phyloP scores from a whole-genome alignment of 805 yeast species.

The Starmerella geochares region DNA sequence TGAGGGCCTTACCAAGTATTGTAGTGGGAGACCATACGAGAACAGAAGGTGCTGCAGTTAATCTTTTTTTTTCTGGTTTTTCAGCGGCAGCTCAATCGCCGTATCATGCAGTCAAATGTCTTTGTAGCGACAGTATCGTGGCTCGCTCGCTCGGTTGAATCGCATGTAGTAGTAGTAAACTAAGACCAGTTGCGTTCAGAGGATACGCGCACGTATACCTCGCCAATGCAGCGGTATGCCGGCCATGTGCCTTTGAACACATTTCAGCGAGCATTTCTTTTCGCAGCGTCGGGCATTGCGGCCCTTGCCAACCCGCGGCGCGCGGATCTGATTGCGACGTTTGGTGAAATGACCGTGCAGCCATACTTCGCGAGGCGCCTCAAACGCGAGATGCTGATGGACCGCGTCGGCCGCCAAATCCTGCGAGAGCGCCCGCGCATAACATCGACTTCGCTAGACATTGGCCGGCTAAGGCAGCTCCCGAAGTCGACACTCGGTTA shows the following conservation, averaged over 20 bases:
- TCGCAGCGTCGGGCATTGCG: slow-evolving; percentile 65
- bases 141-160: too few relatives aligned
- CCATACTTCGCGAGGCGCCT: slow-evolving; percentile 53
- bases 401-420: slow-evolving; percentile 65
- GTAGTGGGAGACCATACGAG: slow-evolving; percentile 8
- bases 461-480: slow-evolving; percentile 46
- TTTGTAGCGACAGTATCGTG: too few relatives aligned
- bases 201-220: too few relatives aligned
- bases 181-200: too few relatives aligned
- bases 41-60: slow-evolving; percentile 8
- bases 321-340: slow-evolving; percentile 35
- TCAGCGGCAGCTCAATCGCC: not conserved
- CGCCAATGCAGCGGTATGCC: slow-evolving; percentile 21
- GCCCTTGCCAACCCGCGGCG: slow-evolving; percentile 42
- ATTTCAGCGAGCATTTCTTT: slow-evolving; percentile 54
- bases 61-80: not conserved
- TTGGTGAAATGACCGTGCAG: slow-evolving; percentile 82
- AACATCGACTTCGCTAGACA: slow-evolving; percentile 57
- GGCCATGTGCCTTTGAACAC: slow-evolving; percentile 49
- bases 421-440: slow-evolving; percentile 74
- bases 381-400: slow-evolving; percentile 63
- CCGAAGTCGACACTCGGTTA: slow-evolving; percentile 68
- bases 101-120: too few relatives aligned
- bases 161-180: too few relatives aligned
- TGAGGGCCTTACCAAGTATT: not conserved